A percentile compares a stretch with the other conserved stretches of the same genome.
These are phyloP conservation scores for Arthrobotrys sinensis DNA, from an alignment of 2,329 filamentous ascomycete genomes.

Conservation along the genomic window DNA sequence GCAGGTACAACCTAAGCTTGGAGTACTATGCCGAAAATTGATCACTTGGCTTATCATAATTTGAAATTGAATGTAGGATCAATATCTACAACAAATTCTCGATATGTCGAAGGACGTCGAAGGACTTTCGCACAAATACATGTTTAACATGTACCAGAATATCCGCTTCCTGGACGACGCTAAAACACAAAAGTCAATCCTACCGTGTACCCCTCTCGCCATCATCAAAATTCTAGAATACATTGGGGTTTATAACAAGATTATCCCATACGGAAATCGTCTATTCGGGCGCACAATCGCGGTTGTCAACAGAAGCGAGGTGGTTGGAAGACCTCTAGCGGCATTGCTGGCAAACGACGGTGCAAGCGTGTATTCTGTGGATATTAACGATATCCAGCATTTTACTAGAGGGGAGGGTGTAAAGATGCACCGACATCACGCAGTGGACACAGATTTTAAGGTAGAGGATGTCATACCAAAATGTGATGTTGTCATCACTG, in stretches of 20 bases:
- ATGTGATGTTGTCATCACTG: constrained; percentile 94
- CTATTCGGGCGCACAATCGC: constrained; percentile 95
- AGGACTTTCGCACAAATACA: constrained; percentile 90
- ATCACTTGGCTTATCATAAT: too few species aligned
- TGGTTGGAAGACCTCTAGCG: constrained; percentile 92
- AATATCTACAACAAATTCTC: constrained; percentile 95
- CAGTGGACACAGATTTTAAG: constrained; percentile 83
- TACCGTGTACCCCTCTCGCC: constrained; percentile 95
- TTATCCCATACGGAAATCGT: constrained; percentile 91
- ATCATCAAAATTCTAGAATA: constrained; percentile 98
- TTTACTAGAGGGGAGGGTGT: constrained; percentile 93
- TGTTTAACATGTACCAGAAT: constrained; percentile 99
- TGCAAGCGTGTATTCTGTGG: constrained; percentile 93
- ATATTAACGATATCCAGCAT: constrained; percentile 89
- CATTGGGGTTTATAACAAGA: constrained; percentile 95
- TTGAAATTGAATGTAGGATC: constrained; percentile 74
- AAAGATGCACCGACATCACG: constrained; percentile 86
- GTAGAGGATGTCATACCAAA: constrained; percentile 85
- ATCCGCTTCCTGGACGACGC: constrained; percentile 89
- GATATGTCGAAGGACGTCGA: constrained; percentile 94
- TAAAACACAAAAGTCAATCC: constrained; percentile 87
- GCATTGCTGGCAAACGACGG: constrained; percentile 96
- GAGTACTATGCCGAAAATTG: background rate
- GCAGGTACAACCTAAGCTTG: constrained; percentile 50
- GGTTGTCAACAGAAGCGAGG: constrained; percentile 95